Conservation (phyloP, 2,329 filamentous ascomycete genomes). For the Xylaria polymorpha region DNA sequence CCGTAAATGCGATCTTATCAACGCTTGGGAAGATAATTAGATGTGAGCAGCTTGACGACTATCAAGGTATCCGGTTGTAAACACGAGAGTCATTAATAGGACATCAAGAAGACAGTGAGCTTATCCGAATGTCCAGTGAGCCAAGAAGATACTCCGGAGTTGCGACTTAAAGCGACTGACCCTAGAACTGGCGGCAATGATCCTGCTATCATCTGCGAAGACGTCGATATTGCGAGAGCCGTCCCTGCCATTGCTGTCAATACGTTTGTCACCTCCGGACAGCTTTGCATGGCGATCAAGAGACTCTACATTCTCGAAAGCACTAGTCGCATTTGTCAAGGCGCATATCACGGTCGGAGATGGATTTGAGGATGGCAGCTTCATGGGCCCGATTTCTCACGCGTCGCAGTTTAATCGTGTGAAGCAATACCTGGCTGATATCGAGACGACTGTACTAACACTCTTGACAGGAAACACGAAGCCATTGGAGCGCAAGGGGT, state of each 20-base stretch:
- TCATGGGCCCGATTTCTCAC: not conserved
- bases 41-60: too few relatives aligned
- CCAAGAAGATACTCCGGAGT: slow-evolving; percentile 69
- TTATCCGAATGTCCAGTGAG: too few relatives aligned
- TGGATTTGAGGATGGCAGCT: not conserved
- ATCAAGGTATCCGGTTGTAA: too few relatives aligned
- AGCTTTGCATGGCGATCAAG: slow-evolving; percentile 62
- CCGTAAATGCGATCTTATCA: too few relatives aligned
- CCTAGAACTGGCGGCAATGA: slow-evolving; percentile 72
- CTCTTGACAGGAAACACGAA: not conserved
- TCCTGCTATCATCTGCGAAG: slow-evolving; percentile 66
- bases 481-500: not conserved
- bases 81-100: too few relatives aligned
- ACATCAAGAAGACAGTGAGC: too few relatives aligned
- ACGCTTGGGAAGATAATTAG: too few relatives aligned
- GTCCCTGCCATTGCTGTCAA: slow-evolving; percentile 52
- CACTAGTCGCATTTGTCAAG: too few relatives aligned
- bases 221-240: slow-evolving; percentile 58
- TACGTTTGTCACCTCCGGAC: slow-evolving; percentile 59
- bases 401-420: slow-evolving; percentile 45
- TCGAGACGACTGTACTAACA: not conserved
- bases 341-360: not conserved
- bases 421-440: slow-evolving; percentile 53
- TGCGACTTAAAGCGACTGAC: slow-evolving; percentile 69
- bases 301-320: slow-evolving; percentile 62